Percentiles rank a stretch among this genome's conserved stretches.
These are phyloP conservation scores for Teratosphaeria pseudoeucalypti DNA, from an alignment of 2,329 filamentous ascomycete genomes.

Conservation along the genomic window DNA sequence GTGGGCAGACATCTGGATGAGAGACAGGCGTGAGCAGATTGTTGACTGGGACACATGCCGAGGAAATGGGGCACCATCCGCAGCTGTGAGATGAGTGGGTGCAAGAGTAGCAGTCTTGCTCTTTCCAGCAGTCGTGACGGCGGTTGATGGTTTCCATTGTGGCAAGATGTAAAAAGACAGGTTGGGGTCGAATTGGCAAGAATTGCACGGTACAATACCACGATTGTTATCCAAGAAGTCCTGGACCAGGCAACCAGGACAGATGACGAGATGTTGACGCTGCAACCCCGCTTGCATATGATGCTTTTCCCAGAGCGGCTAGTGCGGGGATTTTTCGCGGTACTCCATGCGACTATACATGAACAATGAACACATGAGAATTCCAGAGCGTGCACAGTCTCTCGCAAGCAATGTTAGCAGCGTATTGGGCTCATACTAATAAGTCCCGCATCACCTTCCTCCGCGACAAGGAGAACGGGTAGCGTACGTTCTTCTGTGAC, in stretches of 20 bases:
- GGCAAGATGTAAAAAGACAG: background rate
- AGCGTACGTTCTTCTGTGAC: background rate
- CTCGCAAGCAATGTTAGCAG: background rate
- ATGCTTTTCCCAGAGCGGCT: background rate
- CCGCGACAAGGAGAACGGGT: constrained; percentile 5
- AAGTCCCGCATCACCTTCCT: constrained; percentile 5
- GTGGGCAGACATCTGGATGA: constrained; percentile 22
- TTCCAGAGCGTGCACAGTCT: background rate
- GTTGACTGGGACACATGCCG: constrained; percentile 33
- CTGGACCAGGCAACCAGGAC: background rate
- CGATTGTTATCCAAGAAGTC: background rate
- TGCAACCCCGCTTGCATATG: background rate
- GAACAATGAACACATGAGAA: background rate
- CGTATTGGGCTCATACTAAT: constrained; percentile 6
- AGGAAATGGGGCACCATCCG: constrained; percentile 35
- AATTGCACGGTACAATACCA: no score
- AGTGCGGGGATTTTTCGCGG: background rate
- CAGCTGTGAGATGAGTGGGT: constrained; percentile 23
- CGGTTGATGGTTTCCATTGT: background rate
- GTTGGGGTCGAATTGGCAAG: no score
- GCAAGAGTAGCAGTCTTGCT: constrained; percentile 23
- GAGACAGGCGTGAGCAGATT: constrained; percentile 32
- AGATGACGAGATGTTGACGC: background rate
- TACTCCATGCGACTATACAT: background rate
- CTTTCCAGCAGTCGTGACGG: constrained; percentile 19